A percentile compares a stretch with the other conserved stretches of the same genome.
These are phyloP conservation scores for Colletotrichum endophyticum DNA, from an alignment of 2,329 filamentous ascomycete species.

Conservation along the genomic window DNA sequence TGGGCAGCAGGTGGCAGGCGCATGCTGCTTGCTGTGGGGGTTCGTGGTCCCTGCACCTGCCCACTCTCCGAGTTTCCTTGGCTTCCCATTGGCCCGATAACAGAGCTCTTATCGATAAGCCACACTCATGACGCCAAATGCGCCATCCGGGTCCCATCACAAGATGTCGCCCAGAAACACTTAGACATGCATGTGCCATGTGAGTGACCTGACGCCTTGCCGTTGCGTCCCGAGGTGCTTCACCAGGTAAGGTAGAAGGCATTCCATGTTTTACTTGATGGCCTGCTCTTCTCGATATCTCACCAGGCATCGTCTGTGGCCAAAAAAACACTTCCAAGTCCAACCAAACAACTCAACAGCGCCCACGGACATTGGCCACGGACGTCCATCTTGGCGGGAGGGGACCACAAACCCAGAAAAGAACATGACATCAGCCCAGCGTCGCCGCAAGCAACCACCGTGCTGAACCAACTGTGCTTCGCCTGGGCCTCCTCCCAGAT, in stretches of 20 bases:
- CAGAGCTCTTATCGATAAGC: constrained; percentile 10
- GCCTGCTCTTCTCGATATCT: not conserved
- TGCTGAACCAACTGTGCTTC: not conserved
- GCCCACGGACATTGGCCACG: not conserved
- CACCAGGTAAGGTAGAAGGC: not conserved
- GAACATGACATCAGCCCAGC: constrained; percentile 13
- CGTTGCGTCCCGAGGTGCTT: not conserved
- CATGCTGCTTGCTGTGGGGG: not conserved
- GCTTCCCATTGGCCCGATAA: not conserved
- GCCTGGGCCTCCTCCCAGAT: not conserved
- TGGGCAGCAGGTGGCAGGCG: not conserved
- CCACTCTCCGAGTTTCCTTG: not conserved
- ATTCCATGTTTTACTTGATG: not conserved
- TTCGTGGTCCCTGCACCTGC: not conserved
- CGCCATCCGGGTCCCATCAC: constrained; percentile 15
- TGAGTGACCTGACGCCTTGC: constrained; percentile 5
- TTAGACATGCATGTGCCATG: constrained; percentile 6
- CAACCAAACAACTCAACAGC: not conserved
- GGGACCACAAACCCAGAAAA: not conserved
- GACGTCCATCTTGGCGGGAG: not conserved
- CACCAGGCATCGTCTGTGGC: not conserved
- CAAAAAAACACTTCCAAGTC: not conserved
- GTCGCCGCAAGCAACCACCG: not conserved
- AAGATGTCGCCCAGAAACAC: constrained; percentile 2
- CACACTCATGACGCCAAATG: constrained; percentile 14